Conservation (phyloP, 805 yeast species). For the Huiozyma sinensis region DNA sequence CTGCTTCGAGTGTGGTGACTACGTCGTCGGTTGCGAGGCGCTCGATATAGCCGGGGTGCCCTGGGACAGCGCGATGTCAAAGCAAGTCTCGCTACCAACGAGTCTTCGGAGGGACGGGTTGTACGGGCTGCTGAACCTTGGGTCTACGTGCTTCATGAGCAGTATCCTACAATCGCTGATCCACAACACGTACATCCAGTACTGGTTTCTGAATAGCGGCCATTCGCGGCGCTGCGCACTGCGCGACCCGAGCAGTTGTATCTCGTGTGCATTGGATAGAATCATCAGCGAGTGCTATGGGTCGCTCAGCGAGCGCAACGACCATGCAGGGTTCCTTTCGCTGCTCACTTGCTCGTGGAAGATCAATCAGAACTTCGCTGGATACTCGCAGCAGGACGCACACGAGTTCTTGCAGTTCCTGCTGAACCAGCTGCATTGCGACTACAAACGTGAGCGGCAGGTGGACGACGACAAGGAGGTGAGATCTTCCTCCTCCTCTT, state of each 20-base stretch:
- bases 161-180: conserved; percentile 79
- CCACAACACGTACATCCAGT: conserved; percentile 81
- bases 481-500: neutral
- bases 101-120: conserved; percentile 61
- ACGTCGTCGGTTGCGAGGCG: conserved; percentile 45
- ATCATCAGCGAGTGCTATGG: conserved; percentile 70
- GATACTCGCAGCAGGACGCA: conserved; percentile 96
- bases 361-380: conserved; percentile 75
- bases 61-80: conserved; percentile 18
- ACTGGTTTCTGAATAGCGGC: conserved; percentile 49
- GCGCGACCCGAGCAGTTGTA: conserved; percentile 36
- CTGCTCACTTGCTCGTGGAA: conserved; percentile 82
- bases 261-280: conserved; percentile 77
- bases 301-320: conserved; percentile 16
- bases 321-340: conserved; percentile 71
- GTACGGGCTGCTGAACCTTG: conserved; percentile 85
- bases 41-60: conserved; percentile 25
- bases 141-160: conserved; percentile 96
- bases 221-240: conserved; percentile 22
- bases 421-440: conserved; percentile 67
- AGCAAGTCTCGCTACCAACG: conserved; percentile 16
- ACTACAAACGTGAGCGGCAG: conserved; percentile 15
- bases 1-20: conserved; percentile 72
- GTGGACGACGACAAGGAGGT: conserved; percentile 4
- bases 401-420: conserved; percentile 95